Evolutionary conservation across 169 alveolate genomes (phyloP).

Genomic region (Prorocentrum cordatum): DNA sequence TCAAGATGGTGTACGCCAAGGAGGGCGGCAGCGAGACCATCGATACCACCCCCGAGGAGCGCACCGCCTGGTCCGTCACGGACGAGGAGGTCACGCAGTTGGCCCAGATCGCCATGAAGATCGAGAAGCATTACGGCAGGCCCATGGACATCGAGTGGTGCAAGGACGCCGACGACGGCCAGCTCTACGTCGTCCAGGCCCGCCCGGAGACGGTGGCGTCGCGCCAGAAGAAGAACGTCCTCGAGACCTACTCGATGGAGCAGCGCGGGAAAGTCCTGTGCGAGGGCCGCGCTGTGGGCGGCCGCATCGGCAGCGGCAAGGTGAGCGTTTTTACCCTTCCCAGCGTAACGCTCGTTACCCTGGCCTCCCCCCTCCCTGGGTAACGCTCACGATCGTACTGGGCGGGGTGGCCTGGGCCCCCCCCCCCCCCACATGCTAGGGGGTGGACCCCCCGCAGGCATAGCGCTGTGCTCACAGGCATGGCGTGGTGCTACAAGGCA

Average conservation of each 20-base stretch:
- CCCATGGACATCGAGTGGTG: constrained; percentile 68
- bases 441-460: too few species aligned
- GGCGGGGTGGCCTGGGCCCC: too few species aligned
- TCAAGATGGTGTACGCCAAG: constrained; percentile 8
- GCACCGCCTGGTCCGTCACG: constrained; percentile 25
- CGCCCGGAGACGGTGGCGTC: constrained; percentile 60
- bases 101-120: constrained; percentile 56
- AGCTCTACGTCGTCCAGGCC: constrained; percentile 53
- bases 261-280: not conserved
- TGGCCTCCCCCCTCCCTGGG: too few species aligned
- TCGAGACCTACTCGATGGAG: constrained; percentile 64
- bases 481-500: too few species aligned
- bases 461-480: too few species aligned
- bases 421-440: too few species aligned
- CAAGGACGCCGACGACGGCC: constrained; percentile 48
- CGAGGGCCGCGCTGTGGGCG: constrained; percentile 45
- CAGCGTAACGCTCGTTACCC: too few species aligned
- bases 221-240: constrained; percentile 33
- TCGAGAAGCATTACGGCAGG: constrained; percentile 54
- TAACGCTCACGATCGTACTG: too few species aligned
- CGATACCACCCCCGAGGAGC: constrained; percentile 51
- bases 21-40: constrained; percentile 41
- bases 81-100: constrained; percentile 27
- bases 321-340: too few species aligned
- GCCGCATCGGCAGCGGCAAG: constrained; percentile 44